These are phyloP conservation scores for Entomophthora muscae DNA, from an alignment of 371 early-diverging fungal genomes.

Conservation along the genomic window DNA sequence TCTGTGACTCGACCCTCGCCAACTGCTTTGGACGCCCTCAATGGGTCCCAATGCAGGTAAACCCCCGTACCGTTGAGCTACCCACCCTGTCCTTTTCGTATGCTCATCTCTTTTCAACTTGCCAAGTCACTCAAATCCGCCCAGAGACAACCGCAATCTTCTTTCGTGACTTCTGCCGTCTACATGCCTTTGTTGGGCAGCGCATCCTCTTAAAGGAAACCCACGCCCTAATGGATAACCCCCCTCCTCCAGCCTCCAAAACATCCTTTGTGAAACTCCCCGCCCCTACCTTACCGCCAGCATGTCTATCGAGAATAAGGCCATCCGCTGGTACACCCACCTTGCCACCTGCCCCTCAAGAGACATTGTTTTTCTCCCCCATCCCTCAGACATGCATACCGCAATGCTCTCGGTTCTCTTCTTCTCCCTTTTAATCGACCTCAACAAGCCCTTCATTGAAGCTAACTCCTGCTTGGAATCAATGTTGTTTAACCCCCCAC, in stretches of 20 bases:
- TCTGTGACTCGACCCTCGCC: neutral
- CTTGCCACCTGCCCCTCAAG: neutral
- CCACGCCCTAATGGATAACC: neutral
- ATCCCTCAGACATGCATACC: neutral
- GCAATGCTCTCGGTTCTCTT: neutral
- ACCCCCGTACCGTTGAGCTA: neutral
- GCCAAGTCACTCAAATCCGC: neutral
- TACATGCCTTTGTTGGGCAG: neutral
- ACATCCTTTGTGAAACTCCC: too few relatives aligned
- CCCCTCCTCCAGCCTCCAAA: too few relatives aligned
- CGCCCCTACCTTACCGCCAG: neutral
- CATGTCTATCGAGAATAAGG: neutral
- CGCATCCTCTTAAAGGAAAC: neutral
- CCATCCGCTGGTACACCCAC: neutral
- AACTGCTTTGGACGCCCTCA: neutral
- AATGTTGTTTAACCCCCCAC: neutral
- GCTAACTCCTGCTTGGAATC: too few relatives aligned
- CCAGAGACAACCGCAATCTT: neutral
- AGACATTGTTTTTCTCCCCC: neutral
- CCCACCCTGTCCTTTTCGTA: neutral
- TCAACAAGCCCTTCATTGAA: slow-evolving; percentile 2
- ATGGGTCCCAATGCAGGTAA: too few relatives aligned
- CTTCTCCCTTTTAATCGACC: neutral
- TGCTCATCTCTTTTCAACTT: neutral
- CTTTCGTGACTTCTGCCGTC: neutral